phyloP scores from a whole-genome alignment of 805 yeast species.

The Blastobotrys mokoenaii region DNA sequence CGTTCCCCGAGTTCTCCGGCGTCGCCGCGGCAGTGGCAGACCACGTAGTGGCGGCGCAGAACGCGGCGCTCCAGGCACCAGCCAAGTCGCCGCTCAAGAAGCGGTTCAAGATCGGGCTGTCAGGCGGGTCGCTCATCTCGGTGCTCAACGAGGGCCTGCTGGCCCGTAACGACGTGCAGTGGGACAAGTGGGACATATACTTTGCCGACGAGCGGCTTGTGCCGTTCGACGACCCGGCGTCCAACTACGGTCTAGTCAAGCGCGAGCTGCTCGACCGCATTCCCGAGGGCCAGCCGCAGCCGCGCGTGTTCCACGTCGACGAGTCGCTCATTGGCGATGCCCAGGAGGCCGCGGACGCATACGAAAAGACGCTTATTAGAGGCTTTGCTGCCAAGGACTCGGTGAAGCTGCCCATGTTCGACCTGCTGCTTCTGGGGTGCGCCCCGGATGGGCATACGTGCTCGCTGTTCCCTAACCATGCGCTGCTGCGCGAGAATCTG shows the following conservation, averaged over 20 bases:
- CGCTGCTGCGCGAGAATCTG: conserved; percentile 74
- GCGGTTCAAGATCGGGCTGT: conserved; percentile 81
- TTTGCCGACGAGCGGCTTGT: conserved; percentile 96
- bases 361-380: conserved; percentile 76
- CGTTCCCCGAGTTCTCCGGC: conserved; percentile 80
- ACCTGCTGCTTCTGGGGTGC: conserved; percentile 83
- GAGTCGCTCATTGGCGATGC: conserved; percentile 50
- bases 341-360: conserved; percentile 88
- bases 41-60: conserved; percentile 84
- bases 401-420: conserved; percentile 92
- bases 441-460: conserved; percentile 99
- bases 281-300: conserved; percentile 41
- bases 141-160: conserved; percentile 82
- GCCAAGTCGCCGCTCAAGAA: conserved; percentile 20
- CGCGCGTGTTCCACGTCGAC: conserved; percentile 77
- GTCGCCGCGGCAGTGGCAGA: conserved; percentile 98
- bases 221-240: conserved; percentile 71
- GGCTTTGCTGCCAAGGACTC: conserved; percentile 96
- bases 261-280: conserved; percentile 69
- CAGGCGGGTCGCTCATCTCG: conserved; percentile 87
- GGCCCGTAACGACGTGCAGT: conserved; percentile 64
- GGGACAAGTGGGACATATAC: conserved; percentile 94
- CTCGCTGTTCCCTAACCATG: conserved; percentile 90
- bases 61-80: conserved; percentile 40
- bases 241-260: conserved; percentile 86